These are phyloP conservation scores for Pseudogymnoascus sp. DNA, from an alignment of 2,329 filamentous ascomycete genomes.

Conservation along the genomic window DNA sequence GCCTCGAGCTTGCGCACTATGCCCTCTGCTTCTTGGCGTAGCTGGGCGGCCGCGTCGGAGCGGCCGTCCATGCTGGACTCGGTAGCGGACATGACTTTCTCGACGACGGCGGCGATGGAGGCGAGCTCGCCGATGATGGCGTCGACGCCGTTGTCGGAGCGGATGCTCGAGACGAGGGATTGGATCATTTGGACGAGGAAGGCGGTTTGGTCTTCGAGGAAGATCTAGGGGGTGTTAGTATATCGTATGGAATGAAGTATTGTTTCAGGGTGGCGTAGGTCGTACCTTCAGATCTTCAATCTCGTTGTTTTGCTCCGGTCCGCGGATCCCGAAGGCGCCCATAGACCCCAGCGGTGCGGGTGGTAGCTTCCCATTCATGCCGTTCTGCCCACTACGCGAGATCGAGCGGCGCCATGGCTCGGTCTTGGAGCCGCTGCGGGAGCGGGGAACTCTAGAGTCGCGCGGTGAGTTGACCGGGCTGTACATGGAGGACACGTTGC, in stretches of 20 bases:
- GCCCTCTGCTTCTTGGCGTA: conserved; percentile 42
- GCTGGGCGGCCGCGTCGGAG: conserved; percentile 43
- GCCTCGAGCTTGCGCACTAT: conserved; percentile 51
- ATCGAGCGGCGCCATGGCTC: conserved; percentile 19
- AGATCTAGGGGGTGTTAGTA: conserved; percentile 45
- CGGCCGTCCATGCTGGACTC: conserved; percentile 41
- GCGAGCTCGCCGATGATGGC: conserved; percentile 63
- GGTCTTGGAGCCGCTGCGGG: conserved; percentile 28
- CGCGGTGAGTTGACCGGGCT: conserved; percentile 65
- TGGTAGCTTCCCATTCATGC: conserved; percentile 19
- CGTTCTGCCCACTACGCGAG: conserved; percentile 22
- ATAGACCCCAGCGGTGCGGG: conserved; percentile 28
- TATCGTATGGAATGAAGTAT: conserved; percentile 5
- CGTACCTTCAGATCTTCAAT: conserved; percentile 55
- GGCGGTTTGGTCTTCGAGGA: conserved; percentile 77
- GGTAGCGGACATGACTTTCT: conserved; percentile 61
- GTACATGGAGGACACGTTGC: conserved; percentile 65
- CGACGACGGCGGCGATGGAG: conserved; percentile 63
- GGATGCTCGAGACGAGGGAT: conserved; percentile 67
- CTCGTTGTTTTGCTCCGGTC: conserved; percentile 35
- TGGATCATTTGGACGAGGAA: conserved; percentile 74
- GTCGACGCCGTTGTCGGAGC: conserved; percentile 54
- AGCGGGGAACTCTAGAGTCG: conserved; percentile 38
- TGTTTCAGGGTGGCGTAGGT: neutral
- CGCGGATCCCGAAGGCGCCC: conserved; percentile 34